phyloP scores from a whole-genome alignment of 768 basidiomycete genomes.

The Russula virescens region DNA sequence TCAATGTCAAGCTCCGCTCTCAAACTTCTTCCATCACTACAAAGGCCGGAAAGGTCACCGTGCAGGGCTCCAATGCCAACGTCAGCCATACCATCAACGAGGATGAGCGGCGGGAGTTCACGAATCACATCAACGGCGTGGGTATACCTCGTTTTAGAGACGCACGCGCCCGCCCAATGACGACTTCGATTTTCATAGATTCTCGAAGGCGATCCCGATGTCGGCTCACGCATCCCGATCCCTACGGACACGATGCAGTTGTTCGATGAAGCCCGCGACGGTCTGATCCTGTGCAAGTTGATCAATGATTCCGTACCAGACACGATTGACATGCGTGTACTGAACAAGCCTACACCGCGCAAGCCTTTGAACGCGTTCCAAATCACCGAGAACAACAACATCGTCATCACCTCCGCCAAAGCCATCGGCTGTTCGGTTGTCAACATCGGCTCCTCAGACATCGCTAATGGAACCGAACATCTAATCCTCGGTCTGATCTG shows the following conservation, averaged over 20 bases:
- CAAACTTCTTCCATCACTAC: slow-evolving; percentile 39
- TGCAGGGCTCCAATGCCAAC: slow-evolving; percentile 91
- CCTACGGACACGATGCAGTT: slow-evolving; percentile 97
- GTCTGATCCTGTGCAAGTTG: slow-evolving; percentile 93
- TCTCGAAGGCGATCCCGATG: slow-evolving; percentile 83
- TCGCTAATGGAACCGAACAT: slow-evolving; percentile 92
- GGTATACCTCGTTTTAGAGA: slow-evolving; percentile 27
- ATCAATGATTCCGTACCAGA: slow-evolving; percentile 99
- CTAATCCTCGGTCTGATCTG: slow-evolving; percentile 96
- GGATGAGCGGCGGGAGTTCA: slow-evolving; percentile 92
- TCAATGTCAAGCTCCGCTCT: slow-evolving; percentile 75
- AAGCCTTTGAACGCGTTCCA: slow-evolving; percentile 97
- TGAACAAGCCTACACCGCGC: slow-evolving; percentile 77
- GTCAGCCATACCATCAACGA: slow-evolving; percentile 97
- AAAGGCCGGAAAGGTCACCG: slow-evolving; percentile 85
- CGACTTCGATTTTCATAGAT: slow-evolving; percentile 47
- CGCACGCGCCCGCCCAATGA: not conserved
- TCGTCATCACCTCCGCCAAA: slow-evolving; percentile 96
- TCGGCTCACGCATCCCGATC: slow-evolving; percentile 79
- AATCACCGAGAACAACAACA: slow-evolving; percentile 99
- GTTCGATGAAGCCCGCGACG: slow-evolving; percentile 95
- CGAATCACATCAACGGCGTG: slow-evolving; percentile 96
- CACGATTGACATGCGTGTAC: slow-evolving; percentile 96
- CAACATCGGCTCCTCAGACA: slow-evolving; percentile 92
- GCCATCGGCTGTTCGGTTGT: slow-evolving; percentile 98